A percentile compares a stretch with the other conserved stretches of the same genome.
Conservation (phyloP, 768 basidiomycete genomes). For the Termitomyces sp. region DNA sequence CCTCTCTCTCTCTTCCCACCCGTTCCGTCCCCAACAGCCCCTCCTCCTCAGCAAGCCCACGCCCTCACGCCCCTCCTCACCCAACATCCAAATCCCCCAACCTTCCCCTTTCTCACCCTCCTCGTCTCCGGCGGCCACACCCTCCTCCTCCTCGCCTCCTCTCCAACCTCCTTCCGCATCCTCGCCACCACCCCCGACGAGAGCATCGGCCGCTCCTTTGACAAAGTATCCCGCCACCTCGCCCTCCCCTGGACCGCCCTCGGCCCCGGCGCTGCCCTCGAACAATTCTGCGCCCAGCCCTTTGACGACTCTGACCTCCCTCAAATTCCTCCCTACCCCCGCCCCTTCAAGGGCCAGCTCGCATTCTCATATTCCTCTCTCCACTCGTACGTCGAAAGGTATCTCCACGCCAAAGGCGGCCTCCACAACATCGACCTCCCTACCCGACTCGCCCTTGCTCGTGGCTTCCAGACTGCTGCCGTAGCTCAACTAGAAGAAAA, state of each 20-base stretch:
- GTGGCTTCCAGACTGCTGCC: constrained; percentile 70
- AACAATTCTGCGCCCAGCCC: constrained; percentile 53
- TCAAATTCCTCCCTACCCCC: constrained; percentile 36
- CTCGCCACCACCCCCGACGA: constrained; percentile 75
- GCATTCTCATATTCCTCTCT: constrained; percentile 79
- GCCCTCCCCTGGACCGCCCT: constrained; percentile 56
- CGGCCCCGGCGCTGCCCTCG: constrained; percentile 81
- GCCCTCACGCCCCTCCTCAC: constrained; percentile 81
- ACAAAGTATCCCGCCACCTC: constrained; percentile 76
- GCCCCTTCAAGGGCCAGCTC: constrained; percentile 49
- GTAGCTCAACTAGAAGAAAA: constrained; percentile 76
- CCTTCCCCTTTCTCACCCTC: constrained; percentile 85
- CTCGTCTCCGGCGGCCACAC: constrained; percentile 96
- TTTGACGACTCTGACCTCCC: constrained; percentile 22
- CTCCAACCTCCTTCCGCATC: constrained; percentile 54
- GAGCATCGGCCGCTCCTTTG: constrained; percentile 76
- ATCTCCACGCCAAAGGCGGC: constrained; percentile 41
- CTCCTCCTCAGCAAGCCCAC: constrained; percentile 80
- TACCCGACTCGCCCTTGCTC: constrained; percentile 49
- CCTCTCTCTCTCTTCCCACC: background rate
- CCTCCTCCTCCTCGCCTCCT: constrained; percentile 71
- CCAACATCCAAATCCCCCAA: constrained; percentile 38
- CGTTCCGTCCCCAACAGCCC: background rate
- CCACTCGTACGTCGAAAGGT: constrained; percentile 66
- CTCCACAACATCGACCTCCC: constrained; percentile 34